phyloP scores from a whole-genome alignment of 2,329 filamentous ascomycete genomes.

The Ophiostoma australiae region DNA sequence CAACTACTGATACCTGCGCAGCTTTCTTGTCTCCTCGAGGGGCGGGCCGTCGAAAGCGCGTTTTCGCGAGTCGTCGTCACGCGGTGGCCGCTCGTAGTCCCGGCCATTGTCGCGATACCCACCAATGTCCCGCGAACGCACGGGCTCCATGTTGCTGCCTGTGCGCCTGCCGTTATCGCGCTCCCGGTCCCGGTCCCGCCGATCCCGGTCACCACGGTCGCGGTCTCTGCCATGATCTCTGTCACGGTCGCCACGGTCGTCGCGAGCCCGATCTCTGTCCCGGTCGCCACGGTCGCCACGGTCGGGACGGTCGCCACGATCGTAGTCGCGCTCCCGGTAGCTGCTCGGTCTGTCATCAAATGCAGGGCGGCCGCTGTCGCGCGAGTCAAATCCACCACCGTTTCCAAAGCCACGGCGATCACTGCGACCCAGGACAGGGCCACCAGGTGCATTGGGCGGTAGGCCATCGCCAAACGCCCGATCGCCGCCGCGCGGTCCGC shows the following conservation, averaged over 20 bases:
- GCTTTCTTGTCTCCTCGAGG: slow-evolving; percentile 70
- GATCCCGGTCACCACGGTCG: slow-evolving; percentile 30
- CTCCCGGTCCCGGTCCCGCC: slow-evolving; percentile 28
- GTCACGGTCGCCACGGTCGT: slow-evolving; percentile 38
- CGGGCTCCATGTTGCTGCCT: slow-evolving; percentile 32
- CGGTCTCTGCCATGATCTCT: slow-evolving; percentile 36
- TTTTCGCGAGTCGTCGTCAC: slow-evolving; percentile 57
- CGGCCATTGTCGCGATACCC: slow-evolving; percentile 29
- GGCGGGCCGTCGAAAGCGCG: slow-evolving; percentile 71
- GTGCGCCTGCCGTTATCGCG: slow-evolving; percentile 38
- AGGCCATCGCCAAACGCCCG: slow-evolving; percentile 36
- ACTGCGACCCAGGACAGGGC: slow-evolving; percentile 41
- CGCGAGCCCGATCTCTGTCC: slow-evolving; percentile 28
- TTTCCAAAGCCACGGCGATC: slow-evolving; percentile 41
- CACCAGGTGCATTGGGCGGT: slow-evolving; percentile 46
- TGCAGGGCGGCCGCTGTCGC: slow-evolving; percentile 31
- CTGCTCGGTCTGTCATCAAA: slow-evolving; percentile 40
- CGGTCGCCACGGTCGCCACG: slow-evolving; percentile 37
- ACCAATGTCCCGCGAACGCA: slow-evolving; percentile 28
- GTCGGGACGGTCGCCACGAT: slow-evolving; percentile 38
- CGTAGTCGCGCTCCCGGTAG: slow-evolving; percentile 45
- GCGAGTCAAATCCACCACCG: slow-evolving; percentile 43
- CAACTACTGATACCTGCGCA: slow-evolving; percentile 57
- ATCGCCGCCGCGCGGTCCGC: slow-evolving; percentile 42
- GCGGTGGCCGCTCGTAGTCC: slow-evolving; percentile 50